phyloP scores from a whole-genome alignment of 2,329 filamentous ascomycete species.

The Aspergillus sp. region DNA sequence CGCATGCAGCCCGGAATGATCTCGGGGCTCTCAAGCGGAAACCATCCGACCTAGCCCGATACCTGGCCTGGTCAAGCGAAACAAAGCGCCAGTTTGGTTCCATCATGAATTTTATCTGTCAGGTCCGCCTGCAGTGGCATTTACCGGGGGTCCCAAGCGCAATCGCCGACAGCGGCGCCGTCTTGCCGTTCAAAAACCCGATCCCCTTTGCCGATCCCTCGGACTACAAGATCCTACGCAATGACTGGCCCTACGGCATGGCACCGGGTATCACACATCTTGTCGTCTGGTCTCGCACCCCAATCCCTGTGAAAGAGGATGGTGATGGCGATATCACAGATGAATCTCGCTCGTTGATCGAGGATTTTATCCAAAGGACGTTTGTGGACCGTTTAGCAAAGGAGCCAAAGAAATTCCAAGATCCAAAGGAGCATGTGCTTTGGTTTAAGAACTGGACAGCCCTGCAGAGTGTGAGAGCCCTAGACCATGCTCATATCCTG shows the following conservation, averaged over 20 bases:
- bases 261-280: constrained; percentile 52
- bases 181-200: constrained; percentile 41
- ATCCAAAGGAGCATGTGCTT: constrained; percentile 44
- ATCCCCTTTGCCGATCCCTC: constrained; percentile 50
- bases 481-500: constrained; percentile 56
- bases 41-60: constrained; percentile 55
- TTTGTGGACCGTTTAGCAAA: constrained; percentile 43
- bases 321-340: constrained; percentile 46
- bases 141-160: constrained; percentile 14
- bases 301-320: constrained; percentile 41
- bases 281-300: constrained; percentile 53
- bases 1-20: constrained; percentile 40
- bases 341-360: constrained; percentile 44
- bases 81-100: constrained; percentile 53
- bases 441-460: constrained; percentile 64
- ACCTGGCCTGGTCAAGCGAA: constrained; percentile 54
- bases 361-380: constrained; percentile 45
- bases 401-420: constrained; percentile 21
- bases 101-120: constrained; percentile 53
- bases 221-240: constrained; percentile 55
- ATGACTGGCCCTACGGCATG: constrained; percentile 62
- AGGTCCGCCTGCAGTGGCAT: constrained; percentile 51
- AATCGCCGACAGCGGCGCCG: constrained; percentile 21
- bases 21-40: constrained; percentile 55
- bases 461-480: constrained; percentile 55